Evolutionary conservation across 1,139 yeast species (phyloP), one percentile per base, ranked within the genome.

Genomic region (Geotrichum carabidarum): DNA sequence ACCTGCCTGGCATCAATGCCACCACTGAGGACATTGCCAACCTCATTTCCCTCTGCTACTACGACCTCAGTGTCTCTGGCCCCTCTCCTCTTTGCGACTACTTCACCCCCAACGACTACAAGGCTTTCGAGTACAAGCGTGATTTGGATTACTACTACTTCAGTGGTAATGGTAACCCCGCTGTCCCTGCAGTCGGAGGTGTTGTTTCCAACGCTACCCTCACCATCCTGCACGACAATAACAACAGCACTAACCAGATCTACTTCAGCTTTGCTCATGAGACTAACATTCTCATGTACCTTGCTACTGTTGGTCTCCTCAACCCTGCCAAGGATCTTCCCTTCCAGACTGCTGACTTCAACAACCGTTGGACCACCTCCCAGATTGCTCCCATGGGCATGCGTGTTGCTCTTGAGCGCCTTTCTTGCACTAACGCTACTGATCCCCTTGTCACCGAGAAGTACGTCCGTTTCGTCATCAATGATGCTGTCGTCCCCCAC

Each of bases 401-500:
- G 8, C 75, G 82, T 61, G 59, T 80, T 36, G 71, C 74, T 55
- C 69, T 80, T 27, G 86, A 82, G 67, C 78, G 79, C 61, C 74
- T 76, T 60, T 65, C 68, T 49, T 77, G 81, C 62, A 65, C 64
- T 2, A 35, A 35, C 15, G 34, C 6, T 5, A 35, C 31, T n/a
- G 53, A 43, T 34, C 44, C 48, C 7, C 8, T n/a, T 3, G 43
- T 43, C 15, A 17, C 35, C 4, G 51, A 61, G 18, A 58, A 74
- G 15, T 82, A 70, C 63, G 80, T 82, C 6, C 74, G 88, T 62
- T 74, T 75, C 55, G 71, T 81, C 41, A 69, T 81, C 47, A 82
- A 82, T 64, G 86, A 80, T 62, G 83, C 84, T 1, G 85, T 83
- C 7, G 71, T 78, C 46, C 86, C 86, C 1, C 65, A 80, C 43